Conservation (phyloP, 2,329 filamentous ascomycete species). For the Penicillium crustosum region DNA sequence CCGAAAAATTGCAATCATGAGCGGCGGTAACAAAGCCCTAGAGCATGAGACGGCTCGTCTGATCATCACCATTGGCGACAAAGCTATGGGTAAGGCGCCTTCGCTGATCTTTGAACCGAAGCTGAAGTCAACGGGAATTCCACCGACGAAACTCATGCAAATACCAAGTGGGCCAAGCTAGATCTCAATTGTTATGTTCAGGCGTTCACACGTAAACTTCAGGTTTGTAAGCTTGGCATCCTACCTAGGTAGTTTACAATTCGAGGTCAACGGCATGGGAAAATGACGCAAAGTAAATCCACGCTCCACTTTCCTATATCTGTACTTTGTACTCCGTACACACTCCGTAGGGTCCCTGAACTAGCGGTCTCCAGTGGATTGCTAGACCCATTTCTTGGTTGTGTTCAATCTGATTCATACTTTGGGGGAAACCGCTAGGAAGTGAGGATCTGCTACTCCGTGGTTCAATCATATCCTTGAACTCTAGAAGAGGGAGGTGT, state of each 20-base stretch:
- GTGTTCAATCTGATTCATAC: neutral
- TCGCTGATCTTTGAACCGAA: constrained; percentile 38
- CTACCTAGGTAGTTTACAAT: neutral
- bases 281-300: neutral
- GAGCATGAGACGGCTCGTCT: neutral
- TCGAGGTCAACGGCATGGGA: neutral
- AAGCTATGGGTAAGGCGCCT: neutral
- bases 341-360: neutral
- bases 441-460: neutral
- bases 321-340: neutral
- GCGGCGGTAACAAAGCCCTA: neutral
- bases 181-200: neutral
- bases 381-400: neutral
- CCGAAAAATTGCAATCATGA: constrained; percentile 27
- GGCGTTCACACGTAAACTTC: neutral
- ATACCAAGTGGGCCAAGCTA: no score
- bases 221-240: neutral
- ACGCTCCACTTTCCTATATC: neutral
- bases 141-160: neutral
- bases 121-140: constrained; percentile 37
- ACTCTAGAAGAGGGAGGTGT: neutral
- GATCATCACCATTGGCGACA: neutral
- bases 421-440: neutral
- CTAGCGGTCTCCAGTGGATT: neutral
- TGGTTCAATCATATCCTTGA: neutral